phyloP scores from a whole-genome alignment of 2,329 filamentous ascomycete species.

The Apiospora marii region DNA sequence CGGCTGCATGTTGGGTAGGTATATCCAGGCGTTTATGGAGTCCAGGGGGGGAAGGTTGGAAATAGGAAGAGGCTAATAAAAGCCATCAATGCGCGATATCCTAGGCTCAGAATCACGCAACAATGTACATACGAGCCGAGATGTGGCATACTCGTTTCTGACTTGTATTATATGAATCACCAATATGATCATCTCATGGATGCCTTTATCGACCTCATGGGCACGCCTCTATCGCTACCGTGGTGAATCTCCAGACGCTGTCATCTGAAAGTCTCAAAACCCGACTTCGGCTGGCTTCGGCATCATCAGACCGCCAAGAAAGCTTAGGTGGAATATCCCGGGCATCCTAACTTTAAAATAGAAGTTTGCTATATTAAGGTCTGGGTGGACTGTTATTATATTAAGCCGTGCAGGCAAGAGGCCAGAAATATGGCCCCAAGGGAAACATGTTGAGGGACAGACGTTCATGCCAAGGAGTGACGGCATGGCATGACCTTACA shows the following conservation, averaged over 20 bases:
- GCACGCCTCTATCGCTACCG: not conserved
- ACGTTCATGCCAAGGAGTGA: constrained; percentile 1
- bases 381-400: not conserved
- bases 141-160: not conserved
- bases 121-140: not conserved
- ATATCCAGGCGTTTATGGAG: not conserved
- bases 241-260: not conserved
- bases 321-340: not conserved
- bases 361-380: not conserved
- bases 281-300: not conserved
- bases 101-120: not conserved
- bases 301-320: not conserved
- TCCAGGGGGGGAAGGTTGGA: not conserved
- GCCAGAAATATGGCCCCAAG: not conserved
- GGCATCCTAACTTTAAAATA: not conserved
- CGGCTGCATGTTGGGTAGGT: not conserved
- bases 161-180: not conserved
- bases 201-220: not conserved
- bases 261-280: not conserved
- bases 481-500: not conserved
- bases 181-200: not conserved
- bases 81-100: not conserved
- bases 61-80: not conserved
- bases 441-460: constrained; percentile 4
- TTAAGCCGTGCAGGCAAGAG: not conserved